Percentiles rank a stretch among this genome's conserved stretches.
Evolutionary conservation across 1,139 yeast genomes (phyloP).

Genomic region (Taphrina pruni): DNA sequence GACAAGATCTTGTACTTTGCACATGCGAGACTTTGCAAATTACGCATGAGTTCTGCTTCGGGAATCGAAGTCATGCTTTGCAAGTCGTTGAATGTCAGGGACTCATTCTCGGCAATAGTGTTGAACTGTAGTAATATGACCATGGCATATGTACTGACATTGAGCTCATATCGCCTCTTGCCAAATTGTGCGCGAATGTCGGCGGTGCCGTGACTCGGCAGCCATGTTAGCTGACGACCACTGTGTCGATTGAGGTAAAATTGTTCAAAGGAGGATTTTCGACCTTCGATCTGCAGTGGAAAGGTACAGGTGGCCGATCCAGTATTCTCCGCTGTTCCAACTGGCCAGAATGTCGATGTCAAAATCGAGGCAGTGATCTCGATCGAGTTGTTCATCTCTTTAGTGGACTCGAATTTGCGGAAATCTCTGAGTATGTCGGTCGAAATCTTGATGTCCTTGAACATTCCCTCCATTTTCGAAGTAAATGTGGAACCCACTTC

Average conservation of each 20-base stretch:
- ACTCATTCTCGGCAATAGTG: slow-evolving; percentile 59
- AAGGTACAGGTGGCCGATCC: slow-evolving; percentile 57
- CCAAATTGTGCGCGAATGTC: slow-evolving; percentile 63
- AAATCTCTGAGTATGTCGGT: slow-evolving; percentile 65
- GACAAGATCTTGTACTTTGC: slow-evolving; percentile 75
- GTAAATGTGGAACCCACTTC: slow-evolving; percentile 84
- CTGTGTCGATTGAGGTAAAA: slow-evolving; percentile 68
- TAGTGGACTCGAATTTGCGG: slow-evolving; percentile 50
- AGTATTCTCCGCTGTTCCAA: slow-evolving; percentile 57
- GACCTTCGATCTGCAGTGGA: slow-evolving; percentile 57
- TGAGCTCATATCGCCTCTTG: slow-evolving; percentile 74
- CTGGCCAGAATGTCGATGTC: slow-evolving; percentile 67
- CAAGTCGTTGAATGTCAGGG: slow-evolving; percentile 67
- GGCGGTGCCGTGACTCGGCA: slow-evolving; percentile 71
- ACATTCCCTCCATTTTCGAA: slow-evolving; percentile 85
- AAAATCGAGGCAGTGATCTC: slow-evolving; percentile 53
- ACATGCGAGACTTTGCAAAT: slow-evolving; percentile 82
- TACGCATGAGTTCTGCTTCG: slow-evolving; percentile 70
- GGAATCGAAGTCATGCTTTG: slow-evolving; percentile 74
- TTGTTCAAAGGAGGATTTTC: slow-evolving; percentile 56
- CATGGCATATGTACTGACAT: slow-evolving; percentile 81
- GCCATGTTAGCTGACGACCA: slow-evolving; percentile 81
- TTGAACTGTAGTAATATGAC: slow-evolving; percentile 75
- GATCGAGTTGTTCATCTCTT: slow-evolving; percentile 44
- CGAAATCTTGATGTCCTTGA: slow-evolving; percentile 74